phyloP scores from a whole-genome alignment of 2,329 filamentous ascomycete genomes.

The Fusarium sacchari region DNA sequence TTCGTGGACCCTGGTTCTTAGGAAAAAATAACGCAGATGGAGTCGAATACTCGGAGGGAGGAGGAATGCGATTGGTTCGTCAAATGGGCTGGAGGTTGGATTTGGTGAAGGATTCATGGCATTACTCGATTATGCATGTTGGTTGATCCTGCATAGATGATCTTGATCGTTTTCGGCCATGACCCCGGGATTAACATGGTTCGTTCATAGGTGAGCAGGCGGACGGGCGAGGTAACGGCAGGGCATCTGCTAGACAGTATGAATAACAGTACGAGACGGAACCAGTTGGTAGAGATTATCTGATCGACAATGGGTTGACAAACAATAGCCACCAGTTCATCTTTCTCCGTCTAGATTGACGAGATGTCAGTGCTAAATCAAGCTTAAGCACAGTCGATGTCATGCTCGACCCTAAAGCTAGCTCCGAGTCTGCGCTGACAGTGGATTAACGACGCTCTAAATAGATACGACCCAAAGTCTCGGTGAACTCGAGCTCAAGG shows the following conservation, averaged over 20 bases:
- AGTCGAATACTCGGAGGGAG: background rate
- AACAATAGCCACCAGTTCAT: too few species aligned
- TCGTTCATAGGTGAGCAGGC: background rate
- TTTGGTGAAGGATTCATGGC: background rate
- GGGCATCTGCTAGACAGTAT: background rate
- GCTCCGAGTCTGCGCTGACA: background rate
- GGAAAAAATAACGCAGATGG: conserved; percentile 3
- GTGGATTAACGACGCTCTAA: background rate
- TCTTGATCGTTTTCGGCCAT: background rate
- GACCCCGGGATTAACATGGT: background rate
- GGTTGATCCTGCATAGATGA: background rate
- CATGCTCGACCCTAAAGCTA: background rate
- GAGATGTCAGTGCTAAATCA: background rate
- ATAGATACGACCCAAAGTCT: background rate
- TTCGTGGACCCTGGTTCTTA: background rate
- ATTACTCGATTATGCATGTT: background rate
- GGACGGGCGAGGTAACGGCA: background rate
- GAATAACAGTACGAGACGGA: rapidly evolving
- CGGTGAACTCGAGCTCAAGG: background rate
- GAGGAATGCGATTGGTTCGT: background rate
- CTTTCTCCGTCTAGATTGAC: background rate
- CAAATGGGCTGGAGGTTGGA: background rate
- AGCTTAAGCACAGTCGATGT: background rate
- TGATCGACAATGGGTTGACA: background rate
- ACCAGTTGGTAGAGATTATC: background rate